Percentiles rank a stretch among this genome's conserved stretches.
Conservation (phyloP, 1,284 basidiomycete species). For the Trichosporon asahii region DNA sequence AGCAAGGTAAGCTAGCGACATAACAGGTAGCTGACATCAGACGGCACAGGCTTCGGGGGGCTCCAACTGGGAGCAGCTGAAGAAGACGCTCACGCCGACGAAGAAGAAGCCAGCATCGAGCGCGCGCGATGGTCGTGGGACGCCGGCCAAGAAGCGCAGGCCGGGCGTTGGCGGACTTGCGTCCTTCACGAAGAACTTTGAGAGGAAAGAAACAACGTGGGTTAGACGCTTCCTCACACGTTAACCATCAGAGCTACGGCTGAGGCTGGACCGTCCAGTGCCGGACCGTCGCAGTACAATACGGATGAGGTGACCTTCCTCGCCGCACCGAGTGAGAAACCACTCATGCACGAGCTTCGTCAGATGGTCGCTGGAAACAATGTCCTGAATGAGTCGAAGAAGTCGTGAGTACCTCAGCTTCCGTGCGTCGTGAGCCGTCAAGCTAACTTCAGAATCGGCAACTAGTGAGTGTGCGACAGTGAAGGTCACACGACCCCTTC, state of each 20-base stretch:
- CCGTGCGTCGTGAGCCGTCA: background rate
- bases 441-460: conserved; percentile 32
- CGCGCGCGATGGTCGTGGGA: background rate
- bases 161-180: background rate
- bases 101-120: background rate
- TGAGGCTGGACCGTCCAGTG: conserved; percentile 5
- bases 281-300: conserved; percentile 12
- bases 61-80: conserved; percentile 43
- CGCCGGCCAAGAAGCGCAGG: conserved; percentile 16
- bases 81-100: conserved; percentile 22
- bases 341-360: conserved; percentile 41
- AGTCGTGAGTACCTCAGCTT: conserved; percentile 32
- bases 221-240: too few species aligned
- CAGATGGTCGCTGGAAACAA: conserved; percentile 42
- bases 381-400: conserved; percentile 39
- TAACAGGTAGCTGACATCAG: background rate
- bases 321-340: conserved; percentile 29
- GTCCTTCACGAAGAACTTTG: background rate
- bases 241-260: background rate
- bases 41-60: background rate
- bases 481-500: background rate
- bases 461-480: conserved; percentile 27
- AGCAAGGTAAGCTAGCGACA: conserved; percentile 8
- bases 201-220: background rate
- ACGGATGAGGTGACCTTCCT: conserved; percentile 27